Conservation (phyloP, 345 rosid species). For the Camelina sativa region DNA sequence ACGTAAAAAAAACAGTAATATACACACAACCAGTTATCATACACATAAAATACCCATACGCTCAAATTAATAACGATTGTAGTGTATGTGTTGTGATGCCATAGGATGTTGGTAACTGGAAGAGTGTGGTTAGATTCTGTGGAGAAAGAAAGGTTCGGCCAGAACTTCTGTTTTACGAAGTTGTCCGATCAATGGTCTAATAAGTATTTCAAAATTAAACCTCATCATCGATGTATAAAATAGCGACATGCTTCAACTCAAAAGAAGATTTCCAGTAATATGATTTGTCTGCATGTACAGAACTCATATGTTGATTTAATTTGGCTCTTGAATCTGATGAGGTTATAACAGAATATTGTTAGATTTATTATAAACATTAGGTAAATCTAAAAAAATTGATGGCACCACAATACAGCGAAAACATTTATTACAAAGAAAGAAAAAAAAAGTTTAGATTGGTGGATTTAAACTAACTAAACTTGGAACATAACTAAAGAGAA, state of each 20-base stretch:
- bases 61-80: too few relatives aligned
- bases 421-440: too few relatives aligned
- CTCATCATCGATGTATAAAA: neutral
- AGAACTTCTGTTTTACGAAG: constrained; percentile 30
- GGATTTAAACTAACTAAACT: neutral
- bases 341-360: neutral
- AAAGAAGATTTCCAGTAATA: neutral
- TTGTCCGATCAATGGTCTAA: neutral
- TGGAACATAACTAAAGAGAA: neutral
- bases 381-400: too few relatives aligned
- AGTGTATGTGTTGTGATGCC: constrained; percentile 5
- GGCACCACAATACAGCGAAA: too few relatives aligned
- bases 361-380: neutral
- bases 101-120: constrained; percentile 34
- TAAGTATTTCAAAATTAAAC: neutral
- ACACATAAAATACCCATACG: too few relatives aligned
- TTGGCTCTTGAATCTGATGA: neutral
- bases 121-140: constrained; percentile 19
- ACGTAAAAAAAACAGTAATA: too few relatives aligned
- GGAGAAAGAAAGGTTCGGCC: constrained; percentile 24
- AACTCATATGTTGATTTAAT: neutral
- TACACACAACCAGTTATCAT: too few relatives aligned
- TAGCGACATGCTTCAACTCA: neutral
- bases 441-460: neutral
- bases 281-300: neutral